Base-by-base conservation (phyloP, 768 basidiomycete genomes). In the Tricholoma furcatifolium region DNA sequence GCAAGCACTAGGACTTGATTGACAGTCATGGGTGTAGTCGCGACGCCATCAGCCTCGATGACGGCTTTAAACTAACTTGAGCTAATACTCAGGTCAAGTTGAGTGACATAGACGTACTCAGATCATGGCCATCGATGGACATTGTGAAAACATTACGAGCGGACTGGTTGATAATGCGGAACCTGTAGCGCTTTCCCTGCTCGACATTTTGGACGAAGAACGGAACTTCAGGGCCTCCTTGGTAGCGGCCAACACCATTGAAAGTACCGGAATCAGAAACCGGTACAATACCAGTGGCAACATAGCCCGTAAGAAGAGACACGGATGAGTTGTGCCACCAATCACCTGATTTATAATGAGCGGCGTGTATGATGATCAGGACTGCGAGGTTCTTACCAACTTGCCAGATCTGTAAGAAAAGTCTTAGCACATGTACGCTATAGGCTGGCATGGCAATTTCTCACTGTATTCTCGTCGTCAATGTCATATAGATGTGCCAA, bases 141-240 rank as follows among this genome's bases (percentile, higher is more conserved):
- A 76, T 69, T 6, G 56, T 63, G 65, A 72, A 75, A 24, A 65
- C 67, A 12, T 72, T 70, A 30, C 74, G 67, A 52, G 81, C 81
- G 21, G 79, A 77, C 23, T 70, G 71, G 50, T 73, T 74, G 58
- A 84, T 62, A 17, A 84, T 47, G 10, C 81, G 78, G 67, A 83
- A 74, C 36, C 82, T 77, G 60, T 82, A 83, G 34, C 78, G 68
- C 47, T 70, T 69, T 11, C 74, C 76, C 0, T 51, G 27, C 7
- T 27, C 27, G 7, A 27, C 27, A 11, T 38, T 38, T 50, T 77
- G 59, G 9, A 77, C 68, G 0, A 75, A 47, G 34, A 74, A 69
- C 1, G 71, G 63, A 3, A 66, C 63, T 6, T 35, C 38, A 11
- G 78, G 76, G 8, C 80, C 79, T 2, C 67, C 65, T 10, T 63